Conservation (phyloP, 2,329 filamentous ascomycete genomes). For the Amauroascus niger region DNA sequence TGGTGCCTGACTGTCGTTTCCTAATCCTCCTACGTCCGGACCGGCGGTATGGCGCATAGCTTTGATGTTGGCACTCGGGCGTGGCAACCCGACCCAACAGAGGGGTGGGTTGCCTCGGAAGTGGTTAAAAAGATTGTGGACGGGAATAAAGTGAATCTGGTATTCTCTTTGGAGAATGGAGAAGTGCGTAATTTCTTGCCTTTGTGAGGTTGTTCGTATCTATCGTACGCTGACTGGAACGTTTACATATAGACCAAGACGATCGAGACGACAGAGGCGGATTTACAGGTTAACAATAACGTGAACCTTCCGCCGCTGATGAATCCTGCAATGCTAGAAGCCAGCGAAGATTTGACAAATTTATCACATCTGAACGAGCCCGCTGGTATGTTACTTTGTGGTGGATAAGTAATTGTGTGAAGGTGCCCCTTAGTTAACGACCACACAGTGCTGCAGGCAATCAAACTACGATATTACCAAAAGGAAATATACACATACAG, state of each 20-base stretch:
- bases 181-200: slow-evolving; percentile 51
- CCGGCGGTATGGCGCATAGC: slow-evolving; percentile 65
- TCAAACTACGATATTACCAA: slow-evolving; percentile 90
- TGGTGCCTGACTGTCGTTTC: background rate
- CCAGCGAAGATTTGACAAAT: slow-evolving; percentile 95
- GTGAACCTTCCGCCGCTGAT: slow-evolving; percentile 79
- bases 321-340: slow-evolving; percentile 97
- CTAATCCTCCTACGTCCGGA: background rate
- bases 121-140: slow-evolving; percentile 74
- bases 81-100: slow-evolving; percentile 92
- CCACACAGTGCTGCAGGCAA: slow-evolving; percentile 77
- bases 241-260: slow-evolving; percentile 55
- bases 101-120: slow-evolving; percentile 97
- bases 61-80: slow-evolving; percentile 96
- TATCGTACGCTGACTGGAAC: slow-evolving; percentile 7
- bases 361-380: slow-evolving; percentile 97
- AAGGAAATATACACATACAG: slow-evolving; percentile 99
- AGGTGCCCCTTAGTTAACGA: slow-evolving; percentile 18
- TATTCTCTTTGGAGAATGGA: slow-evolving; percentile 85
- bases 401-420: background rate
- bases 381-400: slow-evolving; percentile 68
- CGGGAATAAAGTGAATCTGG: slow-evolving; percentile 75
- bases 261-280: slow-evolving; percentile 65
- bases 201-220: background rate
- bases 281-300: slow-evolving; percentile 67